These are phyloP conservation scores for Echeveria elegans DNA, from an alignment of 164 flowering plant species.

Conservation along the genomic window DNA sequence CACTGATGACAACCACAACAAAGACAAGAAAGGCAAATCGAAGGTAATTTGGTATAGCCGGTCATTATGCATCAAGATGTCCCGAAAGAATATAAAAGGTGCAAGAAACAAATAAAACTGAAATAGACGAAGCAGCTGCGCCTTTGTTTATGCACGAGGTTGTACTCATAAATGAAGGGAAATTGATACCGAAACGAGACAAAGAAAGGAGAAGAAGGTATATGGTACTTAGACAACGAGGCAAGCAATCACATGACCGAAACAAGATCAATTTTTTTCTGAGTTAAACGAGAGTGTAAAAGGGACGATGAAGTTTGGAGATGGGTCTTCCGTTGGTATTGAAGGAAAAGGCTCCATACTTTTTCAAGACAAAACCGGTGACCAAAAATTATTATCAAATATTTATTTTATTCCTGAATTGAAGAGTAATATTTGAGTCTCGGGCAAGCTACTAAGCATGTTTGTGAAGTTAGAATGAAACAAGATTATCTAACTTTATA, in stretches of 20 bases:
- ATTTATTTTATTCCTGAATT: not conserved
- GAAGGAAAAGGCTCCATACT: not conserved
- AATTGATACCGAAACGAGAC: not conserved
- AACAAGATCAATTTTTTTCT: not conserved
- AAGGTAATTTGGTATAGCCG: too few species aligned
- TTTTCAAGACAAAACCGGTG: not conserved
- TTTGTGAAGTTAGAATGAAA: not conserved
- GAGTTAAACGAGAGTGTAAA: not conserved
- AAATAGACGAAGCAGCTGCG: too few species aligned
- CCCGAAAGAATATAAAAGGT: too few species aligned
- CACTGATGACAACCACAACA: too few species aligned
- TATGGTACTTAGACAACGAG: not conserved
- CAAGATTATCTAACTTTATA: not conserved
- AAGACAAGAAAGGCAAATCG: too few species aligned
- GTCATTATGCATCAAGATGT: too few species aligned
- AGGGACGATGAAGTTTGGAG: conserved; percentile 1
- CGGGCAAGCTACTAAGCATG: not conserved
- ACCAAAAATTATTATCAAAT: not conserved
- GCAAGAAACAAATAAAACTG: too few species aligned
- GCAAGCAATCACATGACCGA: not conserved
- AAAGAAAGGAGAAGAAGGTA: not conserved
- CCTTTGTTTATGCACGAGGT: not conserved
- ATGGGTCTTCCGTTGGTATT: not conserved
- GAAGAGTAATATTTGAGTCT: conserved; percentile 7
- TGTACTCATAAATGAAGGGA: not conserved